These are phyloP conservation scores for Phlegmacium glaucopus DNA, from an alignment of 768 basidiomycete genomes.

Conservation along the genomic window DNA sequence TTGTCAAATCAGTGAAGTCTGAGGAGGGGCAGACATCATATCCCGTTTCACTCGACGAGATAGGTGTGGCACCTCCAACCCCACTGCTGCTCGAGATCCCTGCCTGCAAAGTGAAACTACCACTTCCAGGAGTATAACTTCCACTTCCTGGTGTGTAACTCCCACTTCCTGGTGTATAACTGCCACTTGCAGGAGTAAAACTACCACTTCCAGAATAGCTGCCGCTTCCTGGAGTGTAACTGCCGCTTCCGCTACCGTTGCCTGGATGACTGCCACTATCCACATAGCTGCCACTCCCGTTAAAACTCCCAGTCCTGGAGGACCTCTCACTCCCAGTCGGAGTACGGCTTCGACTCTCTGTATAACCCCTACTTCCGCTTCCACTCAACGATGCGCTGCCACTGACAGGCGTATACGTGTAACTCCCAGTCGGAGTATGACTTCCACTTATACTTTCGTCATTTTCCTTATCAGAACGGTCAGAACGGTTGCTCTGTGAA, in stretches of 20 bases:
- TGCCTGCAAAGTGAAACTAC: slow-evolving; percentile 12
- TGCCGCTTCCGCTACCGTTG: slow-evolving; percentile 6
- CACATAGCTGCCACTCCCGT: slow-evolving; percentile 1
- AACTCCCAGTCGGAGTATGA: slow-evolving; percentile 19
- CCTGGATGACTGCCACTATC: slow-evolving; percentile 7
- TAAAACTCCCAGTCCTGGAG: not conserved
- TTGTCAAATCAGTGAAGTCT: slow-evolving; percentile 42
- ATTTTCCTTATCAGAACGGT: slow-evolving; percentile 64
- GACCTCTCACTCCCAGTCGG: slow-evolving; percentile 12
- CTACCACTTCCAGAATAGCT: slow-evolving; percentile 18
- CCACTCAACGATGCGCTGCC: slow-evolving; percentile 16
- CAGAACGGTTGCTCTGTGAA: slow-evolving; percentile 29
- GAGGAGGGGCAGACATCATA: slow-evolving; percentile 54
- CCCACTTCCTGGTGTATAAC: slow-evolving; percentile 24
- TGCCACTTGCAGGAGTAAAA: slow-evolving; percentile 13
- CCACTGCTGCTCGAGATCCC: slow-evolving; percentile 14
- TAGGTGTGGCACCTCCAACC: slow-evolving; percentile 26
- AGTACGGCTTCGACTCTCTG: slow-evolving; percentile 12
- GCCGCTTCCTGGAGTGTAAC: slow-evolving; percentile 6
- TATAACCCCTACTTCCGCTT: slow-evolving; percentile 18
- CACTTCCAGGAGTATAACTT: slow-evolving; percentile 25
- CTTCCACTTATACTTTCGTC: slow-evolving; percentile 15
- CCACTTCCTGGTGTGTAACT: slow-evolving; percentile 24
- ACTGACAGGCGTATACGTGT: slow-evolving; percentile 23
- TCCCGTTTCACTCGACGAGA: slow-evolving; percentile 45